Conservation (phyloP, 2,329 filamentous ascomycete genomes). For the Venturia pyrina region DNA sequence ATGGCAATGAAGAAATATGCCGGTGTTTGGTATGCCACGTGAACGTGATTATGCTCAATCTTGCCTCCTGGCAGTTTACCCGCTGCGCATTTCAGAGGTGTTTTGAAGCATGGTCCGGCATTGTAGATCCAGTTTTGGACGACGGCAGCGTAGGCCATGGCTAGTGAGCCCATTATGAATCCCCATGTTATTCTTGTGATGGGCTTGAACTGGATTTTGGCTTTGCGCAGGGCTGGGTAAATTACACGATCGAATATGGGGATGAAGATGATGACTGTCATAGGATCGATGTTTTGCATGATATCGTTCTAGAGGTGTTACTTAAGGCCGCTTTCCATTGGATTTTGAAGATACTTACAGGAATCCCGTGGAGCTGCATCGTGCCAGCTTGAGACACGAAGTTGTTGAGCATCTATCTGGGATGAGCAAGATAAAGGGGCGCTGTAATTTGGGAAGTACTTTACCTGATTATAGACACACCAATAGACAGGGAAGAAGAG, state of each 20-base stretch:
- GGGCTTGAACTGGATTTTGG: slow-evolving; percentile 33
- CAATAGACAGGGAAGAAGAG: slow-evolving; percentile 38
- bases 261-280: slow-evolving; percentile 37
- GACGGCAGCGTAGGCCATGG: slow-evolving; percentile 46
- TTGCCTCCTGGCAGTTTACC: slow-evolving; percentile 21
- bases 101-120: slow-evolving; percentile 42
- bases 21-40: slow-evolving; percentile 35
- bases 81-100: slow-evolving; percentile 29
- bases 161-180: slow-evolving; percentile 42
- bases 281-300: slow-evolving; percentile 38
- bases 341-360: slow-evolving; percentile 13
- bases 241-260: slow-evolving; percentile 35
- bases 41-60: slow-evolving; percentile 31
- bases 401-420: slow-evolving; percentile 35
- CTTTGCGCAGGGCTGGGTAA: slow-evolving; percentile 35
- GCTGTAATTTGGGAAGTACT: background rate
- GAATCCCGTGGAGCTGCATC: slow-evolving; percentile 36
- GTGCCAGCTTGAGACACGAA: slow-evolving; percentile 33
- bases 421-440: background rate
- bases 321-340: background rate
- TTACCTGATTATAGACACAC: slow-evolving; percentile 27
- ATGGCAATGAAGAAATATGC: slow-evolving; percentile 37
- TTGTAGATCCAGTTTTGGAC: slow-evolving; percentile 48
- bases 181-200: slow-evolving; percentile 45
- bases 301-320: slow-evolving; percentile 30